Base-by-base conservation (phyloP, 1,284 basidiomycete genomes). In the Irpex rosettiformis region DNA sequence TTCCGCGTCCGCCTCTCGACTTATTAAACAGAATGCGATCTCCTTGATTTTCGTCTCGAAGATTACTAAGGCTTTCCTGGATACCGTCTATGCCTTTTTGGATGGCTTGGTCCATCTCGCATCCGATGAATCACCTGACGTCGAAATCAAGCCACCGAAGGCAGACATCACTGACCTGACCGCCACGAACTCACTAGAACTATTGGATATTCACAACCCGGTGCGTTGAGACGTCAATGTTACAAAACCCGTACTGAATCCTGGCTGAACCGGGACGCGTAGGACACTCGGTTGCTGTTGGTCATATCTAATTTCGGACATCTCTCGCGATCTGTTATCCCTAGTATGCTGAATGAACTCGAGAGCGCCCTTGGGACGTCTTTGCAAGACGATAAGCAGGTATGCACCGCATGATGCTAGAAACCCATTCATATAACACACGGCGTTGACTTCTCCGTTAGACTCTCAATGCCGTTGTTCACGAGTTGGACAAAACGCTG, bases 271-370 rank as follows among this genome's bases (percentile, higher is more conserved):
- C 18, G 16, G 27, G 8, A 28, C 33, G 13, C 6, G 3, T 62
- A 96, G 93, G 93, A 98, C 69, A 91, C 84, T 18, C 87, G 96
- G 48, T 80, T 97, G 52, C 79, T 99, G 22, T 77, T 98, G 40
- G 93, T 96, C 42, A 82, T 98, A 21, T 94, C 94, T 8, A 98
- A 98, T 71, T 86, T 99, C 62, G 82, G 84, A 4, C 83, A 94
- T 65, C 79, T 99, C 22, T 85, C 84, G 56, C 79, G 81, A 54
- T 76, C 77, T 0, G 74, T 91, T 33, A 83, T 98, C 27, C 94
- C 94, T 0, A 83, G 79, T 60, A 87, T 98, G 81, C 80, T 94
- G 56, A 83, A 79, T 59, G 90, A 94, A 65, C 81, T 98, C 37
- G 88, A 93, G 68, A 84, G 79, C 57, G 85, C 89, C 0, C 89